Conservation (phyloP, 495 filamentous ascomycete species). For the Neohortaea acidophila region DNA sequence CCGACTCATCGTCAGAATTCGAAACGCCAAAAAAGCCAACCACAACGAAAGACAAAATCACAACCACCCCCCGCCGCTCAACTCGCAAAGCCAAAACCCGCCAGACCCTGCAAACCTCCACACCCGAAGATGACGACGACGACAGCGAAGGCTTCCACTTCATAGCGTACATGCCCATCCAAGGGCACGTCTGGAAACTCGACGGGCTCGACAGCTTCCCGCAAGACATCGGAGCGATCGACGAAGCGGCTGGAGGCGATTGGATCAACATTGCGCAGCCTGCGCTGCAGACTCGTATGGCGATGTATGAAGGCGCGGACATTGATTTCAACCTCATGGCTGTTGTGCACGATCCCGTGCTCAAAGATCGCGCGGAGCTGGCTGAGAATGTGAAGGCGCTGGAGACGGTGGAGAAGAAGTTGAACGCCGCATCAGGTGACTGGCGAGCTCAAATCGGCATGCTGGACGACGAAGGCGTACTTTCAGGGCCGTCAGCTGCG, state of each 20-base stretch:
- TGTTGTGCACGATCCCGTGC: constrained; percentile 38
- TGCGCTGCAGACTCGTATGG: constrained; percentile 34
- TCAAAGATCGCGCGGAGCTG: constrained; percentile 29
- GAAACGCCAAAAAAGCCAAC: background rate
- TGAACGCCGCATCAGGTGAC: constrained; percentile 21
- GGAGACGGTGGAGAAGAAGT: constrained; percentile 24
- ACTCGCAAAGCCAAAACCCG: constrained; percentile 13
- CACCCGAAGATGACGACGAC: constrained; percentile 24
- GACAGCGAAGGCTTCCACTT: constrained; percentile 61
- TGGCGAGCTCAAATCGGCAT: constrained; percentile 19
- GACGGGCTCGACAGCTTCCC: constrained; percentile 73
- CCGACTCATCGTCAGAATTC: background rate
- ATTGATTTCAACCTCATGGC: constrained; percentile 44
- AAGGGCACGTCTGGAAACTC: constrained; percentile 68
- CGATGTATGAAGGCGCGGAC: constrained; percentile 37
- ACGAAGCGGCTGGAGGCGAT: constrained; percentile 27
- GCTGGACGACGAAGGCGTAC: constrained; percentile 8
- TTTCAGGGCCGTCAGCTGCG: background rate
- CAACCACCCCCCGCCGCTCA: constrained; percentile 4
- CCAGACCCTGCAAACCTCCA: constrained; percentile 1
- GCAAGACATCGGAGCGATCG: constrained; percentile 45
- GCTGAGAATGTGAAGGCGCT: constrained; percentile 34
- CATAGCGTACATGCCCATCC: constrained; percentile 71
- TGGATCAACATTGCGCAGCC: constrained; percentile 34
- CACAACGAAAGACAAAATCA: background rate